phyloP scores from a whole-genome alignment of 2,329 filamentous ascomycete species.

The Monilinia fructicola region DNA sequence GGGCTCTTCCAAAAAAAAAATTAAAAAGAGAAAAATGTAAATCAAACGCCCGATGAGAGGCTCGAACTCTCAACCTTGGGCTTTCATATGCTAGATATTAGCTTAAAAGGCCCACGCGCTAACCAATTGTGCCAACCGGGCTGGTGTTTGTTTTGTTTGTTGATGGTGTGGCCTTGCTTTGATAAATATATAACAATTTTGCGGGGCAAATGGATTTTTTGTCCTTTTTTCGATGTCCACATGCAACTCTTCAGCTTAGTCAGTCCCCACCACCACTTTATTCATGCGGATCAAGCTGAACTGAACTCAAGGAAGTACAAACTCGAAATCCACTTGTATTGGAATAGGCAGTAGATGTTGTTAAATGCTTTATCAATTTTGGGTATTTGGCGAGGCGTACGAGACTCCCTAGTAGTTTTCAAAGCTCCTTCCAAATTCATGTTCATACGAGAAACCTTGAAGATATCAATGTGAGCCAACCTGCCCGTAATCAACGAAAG shows the following conservation, averaged over 20 bases:
- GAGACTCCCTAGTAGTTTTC: too few relatives aligned
- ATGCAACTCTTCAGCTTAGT: background rate
- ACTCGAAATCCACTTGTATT: background rate
- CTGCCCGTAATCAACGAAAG: background rate
- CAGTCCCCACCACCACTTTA: conserved; percentile 2
- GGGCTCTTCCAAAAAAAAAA: too few relatives aligned
- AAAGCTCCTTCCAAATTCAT: background rate
- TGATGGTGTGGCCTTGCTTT: rapidly evolving
- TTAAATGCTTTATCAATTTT: background rate
- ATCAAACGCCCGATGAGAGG: conserved; percentile 6
- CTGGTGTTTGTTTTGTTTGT: background rate
- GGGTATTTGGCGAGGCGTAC: background rate
- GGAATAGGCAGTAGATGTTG: background rate
- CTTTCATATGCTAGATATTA: conserved; percentile 7
- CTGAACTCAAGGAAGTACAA: background rate
- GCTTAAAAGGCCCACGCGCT: conserved; percentile 2
- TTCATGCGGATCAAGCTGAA: background rate
- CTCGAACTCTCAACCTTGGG: conserved; percentile 20
- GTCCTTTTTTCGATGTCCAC: too few relatives aligned
- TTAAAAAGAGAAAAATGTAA: background rate
- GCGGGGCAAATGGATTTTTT: background rate
- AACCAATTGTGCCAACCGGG: conserved; percentile 37
- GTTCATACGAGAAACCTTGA: background rate
- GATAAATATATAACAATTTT: background rate
- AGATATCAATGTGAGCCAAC: background rate